Percentiles rank a stretch among this genome's conserved stretches.
These are phyloP conservation scores for Periglandula ipomoeae DNA, from an alignment of 2,329 filamentous ascomycete species.

Conservation along the genomic window DNA sequence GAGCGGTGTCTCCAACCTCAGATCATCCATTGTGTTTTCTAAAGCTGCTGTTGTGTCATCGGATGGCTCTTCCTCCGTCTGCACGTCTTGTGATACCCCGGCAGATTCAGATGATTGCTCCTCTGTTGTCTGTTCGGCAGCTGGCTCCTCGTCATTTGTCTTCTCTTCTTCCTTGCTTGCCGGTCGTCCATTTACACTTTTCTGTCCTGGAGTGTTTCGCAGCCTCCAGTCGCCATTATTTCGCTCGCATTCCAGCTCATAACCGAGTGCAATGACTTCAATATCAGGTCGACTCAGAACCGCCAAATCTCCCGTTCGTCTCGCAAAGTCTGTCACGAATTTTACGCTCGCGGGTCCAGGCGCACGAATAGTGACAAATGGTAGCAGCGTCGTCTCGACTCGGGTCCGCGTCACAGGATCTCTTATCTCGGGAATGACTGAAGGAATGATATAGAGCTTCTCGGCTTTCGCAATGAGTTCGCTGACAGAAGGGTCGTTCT, in stretches of 20 bases:
- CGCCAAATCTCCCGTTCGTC: conserved; percentile 78
- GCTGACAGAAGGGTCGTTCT: conserved; percentile 80
- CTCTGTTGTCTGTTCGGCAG: not conserved
- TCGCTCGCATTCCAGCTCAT: conserved; percentile 87
- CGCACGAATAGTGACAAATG: conserved; percentile 70
- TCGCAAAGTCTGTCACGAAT: conserved; percentile 74
- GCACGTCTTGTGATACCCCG: not conserved
- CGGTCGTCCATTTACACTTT: conserved; percentile 59
- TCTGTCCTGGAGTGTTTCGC: conserved; percentile 70
- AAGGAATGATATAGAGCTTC: conserved; percentile 71
- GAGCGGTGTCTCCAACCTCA: not conserved
- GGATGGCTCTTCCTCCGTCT: conserved; percentile 12
- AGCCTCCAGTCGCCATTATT: conserved; percentile 86
- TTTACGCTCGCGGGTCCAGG: conserved; percentile 71
- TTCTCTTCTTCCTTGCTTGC: not conserved
- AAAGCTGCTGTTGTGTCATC: conserved; percentile 11
- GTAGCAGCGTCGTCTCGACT: conserved; percentile 74
- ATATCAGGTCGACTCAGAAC: conserved; percentile 86
- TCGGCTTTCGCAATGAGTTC: conserved; percentile 72
- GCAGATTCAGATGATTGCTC: not conserved
- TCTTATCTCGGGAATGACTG: conserved; percentile 79
- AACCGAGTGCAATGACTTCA: conserved; percentile 79
- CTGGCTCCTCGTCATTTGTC: not conserved
- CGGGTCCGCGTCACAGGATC: conserved; percentile 73
- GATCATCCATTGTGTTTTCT: conserved; percentile 12